Percentiles rank a stretch among this genome's conserved stretches.
Evolutionary conservation across 306 rosid species (phyloP).

Genomic region (Cicer pinnatifidum): DNA sequence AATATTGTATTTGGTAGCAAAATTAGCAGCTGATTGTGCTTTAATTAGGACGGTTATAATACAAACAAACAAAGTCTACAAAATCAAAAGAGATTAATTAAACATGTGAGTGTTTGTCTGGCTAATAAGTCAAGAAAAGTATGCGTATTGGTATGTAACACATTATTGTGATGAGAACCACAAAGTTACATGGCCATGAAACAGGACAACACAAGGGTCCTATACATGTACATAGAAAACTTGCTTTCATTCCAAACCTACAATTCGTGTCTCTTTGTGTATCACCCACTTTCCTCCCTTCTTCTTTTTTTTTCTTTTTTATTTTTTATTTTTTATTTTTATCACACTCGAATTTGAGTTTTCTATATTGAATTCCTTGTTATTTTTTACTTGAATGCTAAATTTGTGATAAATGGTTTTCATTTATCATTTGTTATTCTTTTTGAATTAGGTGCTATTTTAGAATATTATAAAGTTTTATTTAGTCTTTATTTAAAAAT

Average conservation of each 20-base stretch:
- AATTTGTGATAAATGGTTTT: too few species aligned
- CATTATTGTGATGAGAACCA: background rate
- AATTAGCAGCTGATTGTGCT: background rate
- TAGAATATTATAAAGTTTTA: too few species aligned
- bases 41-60: background rate
- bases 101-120: too few species aligned
- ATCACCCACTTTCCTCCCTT: conserved; percentile 1
- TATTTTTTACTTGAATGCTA: too few species aligned
- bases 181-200: conserved; percentile 7
- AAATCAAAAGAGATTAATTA: background rate
- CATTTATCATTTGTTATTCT: too few species aligned
- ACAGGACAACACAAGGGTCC: conserved; percentile 30
- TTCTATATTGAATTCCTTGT: too few species aligned
- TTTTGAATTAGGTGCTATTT: too few species aligned
- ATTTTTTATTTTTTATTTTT: background rate
- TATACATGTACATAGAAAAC: background rate
- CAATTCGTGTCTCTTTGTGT: background rate
- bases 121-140: background rate
- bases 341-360: background rate
- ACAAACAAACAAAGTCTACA: background rate
- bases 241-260: conserved; percentile 15
- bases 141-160: background rate
- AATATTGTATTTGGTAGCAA: background rate
- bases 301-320: background rate
- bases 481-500: too few species aligned